Conservation (phyloP, 2,329 filamentous ascomycete genomes). For the Aureobasidium zeae region DNA sequence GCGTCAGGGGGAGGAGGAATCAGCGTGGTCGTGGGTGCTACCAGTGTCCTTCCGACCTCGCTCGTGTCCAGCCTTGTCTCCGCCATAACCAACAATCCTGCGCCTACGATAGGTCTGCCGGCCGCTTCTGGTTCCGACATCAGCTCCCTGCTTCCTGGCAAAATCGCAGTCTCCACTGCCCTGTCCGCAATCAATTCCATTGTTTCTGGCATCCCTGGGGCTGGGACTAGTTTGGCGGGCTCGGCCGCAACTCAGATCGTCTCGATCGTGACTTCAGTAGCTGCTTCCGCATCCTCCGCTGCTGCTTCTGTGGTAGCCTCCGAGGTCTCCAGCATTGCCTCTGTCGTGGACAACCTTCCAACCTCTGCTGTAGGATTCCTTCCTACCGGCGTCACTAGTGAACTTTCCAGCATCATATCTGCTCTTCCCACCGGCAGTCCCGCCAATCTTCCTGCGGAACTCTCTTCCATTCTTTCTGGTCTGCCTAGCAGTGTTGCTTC, state of each 20-base stretch:
- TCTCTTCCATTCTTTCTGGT: background rate
- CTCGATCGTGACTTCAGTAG: background rate
- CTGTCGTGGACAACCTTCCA: background rate
- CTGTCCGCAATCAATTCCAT: too few relatives aligned
- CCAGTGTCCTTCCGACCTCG: too few relatives aligned
- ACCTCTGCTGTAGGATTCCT: background rate
- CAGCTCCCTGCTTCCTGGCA: background rate
- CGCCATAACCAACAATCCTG: too few relatives aligned
- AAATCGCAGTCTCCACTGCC: too few relatives aligned
- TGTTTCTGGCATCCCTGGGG: too few relatives aligned
- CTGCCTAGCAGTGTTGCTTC: background rate
- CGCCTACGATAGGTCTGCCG: background rate
- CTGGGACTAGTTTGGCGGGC: too few relatives aligned
- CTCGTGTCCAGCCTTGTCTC: too few relatives aligned
- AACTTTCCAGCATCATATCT: background rate
- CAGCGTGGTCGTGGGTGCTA: background rate
- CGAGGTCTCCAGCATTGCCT: background rate
- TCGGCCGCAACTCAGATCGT: too few relatives aligned
- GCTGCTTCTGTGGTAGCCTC: background rate
- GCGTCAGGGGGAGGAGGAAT: too few relatives aligned
- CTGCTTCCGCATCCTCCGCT: background rate
- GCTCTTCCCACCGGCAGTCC: background rate
- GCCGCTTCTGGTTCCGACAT: background rate
- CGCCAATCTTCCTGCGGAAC: background rate
- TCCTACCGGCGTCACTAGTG: background rate